A percentile compares a stretch with the other conserved stretches of the same genome.
Evolutionary conservation across 495 filamentous ascomycete genomes (phyloP).

Genomic region (Aspergillus mulundensis): DNA sequence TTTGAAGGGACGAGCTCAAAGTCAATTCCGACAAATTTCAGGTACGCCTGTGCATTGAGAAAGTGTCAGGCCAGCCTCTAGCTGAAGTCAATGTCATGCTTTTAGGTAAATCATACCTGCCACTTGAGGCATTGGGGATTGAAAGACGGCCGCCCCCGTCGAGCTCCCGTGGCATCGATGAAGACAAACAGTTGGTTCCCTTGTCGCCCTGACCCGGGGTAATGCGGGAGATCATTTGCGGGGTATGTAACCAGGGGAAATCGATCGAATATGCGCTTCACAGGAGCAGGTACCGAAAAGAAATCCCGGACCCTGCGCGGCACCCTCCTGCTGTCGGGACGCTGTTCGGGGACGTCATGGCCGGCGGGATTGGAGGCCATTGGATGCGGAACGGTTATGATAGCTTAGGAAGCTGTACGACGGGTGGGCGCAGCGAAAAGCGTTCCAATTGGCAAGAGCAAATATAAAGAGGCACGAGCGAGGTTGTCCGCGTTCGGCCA

Average conservation of each 20-base stretch:
- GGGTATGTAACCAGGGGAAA: conserved; percentile 78
- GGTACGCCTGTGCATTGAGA: conserved; percentile 60
- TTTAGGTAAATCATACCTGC: conserved; percentile 65
- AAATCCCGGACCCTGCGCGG: conserved; percentile 26
- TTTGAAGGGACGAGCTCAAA: conserved; percentile 69
- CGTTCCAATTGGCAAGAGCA: no score
- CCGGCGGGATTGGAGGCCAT: conserved; percentile 34
- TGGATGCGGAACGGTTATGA: conserved; percentile 11
- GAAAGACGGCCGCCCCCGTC: conserved; percentile 66
- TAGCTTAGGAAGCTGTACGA: neutral
- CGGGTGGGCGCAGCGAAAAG: neutral
- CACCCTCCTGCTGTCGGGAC: conserved; percentile 17
- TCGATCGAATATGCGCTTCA: conserved; percentile 77
- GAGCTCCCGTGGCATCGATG: conserved; percentile 59
- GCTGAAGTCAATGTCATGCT: neutral
- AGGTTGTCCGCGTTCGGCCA: neutral
- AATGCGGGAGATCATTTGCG: conserved; percentile 69
- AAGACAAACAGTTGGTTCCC: conserved; percentile 74
- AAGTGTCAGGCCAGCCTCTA: neutral
- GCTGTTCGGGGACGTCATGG: conserved; percentile 19
- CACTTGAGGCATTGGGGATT: conserved; percentile 94
- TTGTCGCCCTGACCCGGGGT: conserved; percentile 46
- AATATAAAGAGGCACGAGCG: neutral
- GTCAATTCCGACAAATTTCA: conserved; percentile 70
- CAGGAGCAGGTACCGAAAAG: conserved; percentile 67